These are phyloP conservation scores for Rhizopogon sp. DNA, from an alignment of 768 basidiomycete genomes.

Conservation along the genomic window DNA sequence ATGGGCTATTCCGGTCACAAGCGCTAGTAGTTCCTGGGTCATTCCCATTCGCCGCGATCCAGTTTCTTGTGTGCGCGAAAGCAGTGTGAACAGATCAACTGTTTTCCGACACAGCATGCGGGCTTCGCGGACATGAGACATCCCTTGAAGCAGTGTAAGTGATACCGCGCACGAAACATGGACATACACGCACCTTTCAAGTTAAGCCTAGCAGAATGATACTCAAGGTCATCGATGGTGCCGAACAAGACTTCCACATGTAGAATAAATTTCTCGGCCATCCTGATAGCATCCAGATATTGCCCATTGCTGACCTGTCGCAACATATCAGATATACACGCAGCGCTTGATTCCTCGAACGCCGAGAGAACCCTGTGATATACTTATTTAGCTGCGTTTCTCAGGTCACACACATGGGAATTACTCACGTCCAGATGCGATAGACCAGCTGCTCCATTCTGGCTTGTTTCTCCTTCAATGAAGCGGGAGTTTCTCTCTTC, in stretches of 20 bases:
- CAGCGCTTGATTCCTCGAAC: slow-evolving; percentile 98
- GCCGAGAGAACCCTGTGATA: slow-evolving; percentile 79
- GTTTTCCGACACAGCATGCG: slow-evolving; percentile 99
- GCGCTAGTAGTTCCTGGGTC: slow-evolving; percentile 93
- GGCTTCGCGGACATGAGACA: slow-evolving; percentile 97
- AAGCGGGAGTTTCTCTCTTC: slow-evolving; percentile 64
- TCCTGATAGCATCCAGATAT: slow-evolving; percentile 93
- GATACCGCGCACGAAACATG: not conserved
- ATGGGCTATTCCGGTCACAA: slow-evolving; percentile 98
- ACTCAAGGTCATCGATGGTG: slow-evolving; percentile 94
- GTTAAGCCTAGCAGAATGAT: slow-evolving; percentile 70
- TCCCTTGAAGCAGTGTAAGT: slow-evolving; percentile 48
- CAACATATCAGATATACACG: slow-evolving; percentile 98
- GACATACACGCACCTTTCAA: slow-evolving; percentile 67
- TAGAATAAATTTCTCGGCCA: slow-evolving; percentile 98
- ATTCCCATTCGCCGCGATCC: slow-evolving; percentile 89
- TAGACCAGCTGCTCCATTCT: slow-evolving; percentile 97
- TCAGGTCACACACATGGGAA: slow-evolving; percentile 1
- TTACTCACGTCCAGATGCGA: slow-evolving; percentile 94
- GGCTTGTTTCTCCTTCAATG: slow-evolving; percentile 85
- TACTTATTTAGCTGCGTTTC: slow-evolving; percentile 6
- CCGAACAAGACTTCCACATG: slow-evolving; percentile 98
- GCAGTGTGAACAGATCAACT: slow-evolving; percentile 93
- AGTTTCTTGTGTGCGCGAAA: slow-evolving; percentile 94
- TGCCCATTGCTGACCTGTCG: slow-evolving; percentile 95